Evolutionary conservation across 306 rosid species (phyloP).

Genomic region (Albizia julibrissin): DNA sequence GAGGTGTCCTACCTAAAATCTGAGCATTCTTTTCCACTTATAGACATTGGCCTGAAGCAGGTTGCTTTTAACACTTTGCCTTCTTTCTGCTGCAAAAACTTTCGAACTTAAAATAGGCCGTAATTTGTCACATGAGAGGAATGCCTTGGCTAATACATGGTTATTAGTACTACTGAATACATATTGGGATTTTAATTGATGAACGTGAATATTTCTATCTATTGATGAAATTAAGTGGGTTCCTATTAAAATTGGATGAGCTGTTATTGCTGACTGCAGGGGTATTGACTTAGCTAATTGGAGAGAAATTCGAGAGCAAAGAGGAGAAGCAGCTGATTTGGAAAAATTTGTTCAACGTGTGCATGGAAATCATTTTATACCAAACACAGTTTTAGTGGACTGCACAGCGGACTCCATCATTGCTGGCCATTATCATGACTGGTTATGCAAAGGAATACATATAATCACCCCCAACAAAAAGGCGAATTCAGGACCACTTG

Average conservation of each 20-base stretch:
- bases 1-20: neutral
- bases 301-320: conserved; percentile 69
- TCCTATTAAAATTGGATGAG: conserved; percentile 17
- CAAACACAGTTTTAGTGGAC: conserved; percentile 89
- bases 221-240: conserved; percentile 7
- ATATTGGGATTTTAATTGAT: conserved; percentile 25
- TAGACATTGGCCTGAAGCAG: neutral
- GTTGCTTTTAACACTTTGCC: neutral
- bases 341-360: conserved; percentile 78
- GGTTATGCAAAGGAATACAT: conserved; percentile 94
- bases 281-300: conserved; percentile 81
- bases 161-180: conserved; percentile 8
- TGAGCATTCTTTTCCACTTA: neutral
- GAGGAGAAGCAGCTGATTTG: conserved; percentile 72
- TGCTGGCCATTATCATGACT: conserved; percentile 82
- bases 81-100: neutral
- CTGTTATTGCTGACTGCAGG: conserved; percentile 50
- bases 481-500: conserved; percentile 97
- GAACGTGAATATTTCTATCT: neutral
- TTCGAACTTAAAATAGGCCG: neutral
- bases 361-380: conserved; percentile 94
- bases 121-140: conserved; percentile 7
- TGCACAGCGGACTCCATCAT: conserved; percentile 89
- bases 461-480: conserved; percentile 95
- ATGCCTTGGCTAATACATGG: conserved; percentile 27